Evolutionary conservation across 2,329 filamentous ascomycete species (phyloP).

Genomic region (Aspergillus proliferans): DNA sequence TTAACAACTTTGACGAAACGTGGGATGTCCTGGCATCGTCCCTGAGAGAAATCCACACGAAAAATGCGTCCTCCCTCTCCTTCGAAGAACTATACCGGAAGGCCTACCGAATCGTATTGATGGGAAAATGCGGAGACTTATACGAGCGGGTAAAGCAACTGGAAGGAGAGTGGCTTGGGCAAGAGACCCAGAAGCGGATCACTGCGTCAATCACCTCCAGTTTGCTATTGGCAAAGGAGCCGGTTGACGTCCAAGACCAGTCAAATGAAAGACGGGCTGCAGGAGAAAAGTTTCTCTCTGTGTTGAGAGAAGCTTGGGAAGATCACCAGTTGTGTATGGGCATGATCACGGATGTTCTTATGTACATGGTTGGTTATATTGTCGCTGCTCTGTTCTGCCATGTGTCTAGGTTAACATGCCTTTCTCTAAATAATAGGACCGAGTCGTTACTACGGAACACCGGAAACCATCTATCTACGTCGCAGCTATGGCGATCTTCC

Average conservation of each 20-base stretch:
- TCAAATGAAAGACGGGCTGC: conserved; percentile 70
- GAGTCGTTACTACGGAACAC: conserved; percentile 69
- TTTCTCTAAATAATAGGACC: conserved; percentile 52
- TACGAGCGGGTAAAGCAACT: conserved; percentile 76
- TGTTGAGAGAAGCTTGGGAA: conserved; percentile 72
- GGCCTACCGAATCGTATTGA: conserved; percentile 87
- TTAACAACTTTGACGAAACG: conserved; percentile 74
- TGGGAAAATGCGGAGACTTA: conserved; percentile 74
- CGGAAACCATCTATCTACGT: conserved; percentile 73
- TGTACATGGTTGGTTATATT: conserved; percentile 67
- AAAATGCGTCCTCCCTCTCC: conserved; percentile 81
- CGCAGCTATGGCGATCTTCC: conserved; percentile 78
- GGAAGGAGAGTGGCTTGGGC: conserved; percentile 72
- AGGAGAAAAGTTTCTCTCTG: conserved; percentile 75
- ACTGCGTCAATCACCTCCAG: conserved; percentile 63
- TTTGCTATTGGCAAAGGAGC: conserved; percentile 51
- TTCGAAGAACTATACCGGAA: conserved; percentile 95
- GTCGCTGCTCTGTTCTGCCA: neutral
- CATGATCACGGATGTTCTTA: conserved; percentile 92
- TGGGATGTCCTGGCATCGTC: conserved; percentile 74
- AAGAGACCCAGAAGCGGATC: conserved; percentile 66
- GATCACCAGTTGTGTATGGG: conserved; percentile 90
- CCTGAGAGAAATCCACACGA: conserved; percentile 80
- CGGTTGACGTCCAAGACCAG: conserved; percentile 49
- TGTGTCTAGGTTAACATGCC: conserved; percentile 1